These are phyloP conservation scores for Coemansia sp. DNA, from an alignment of 192 early-diverging fungal species.

Conservation along the genomic window DNA sequence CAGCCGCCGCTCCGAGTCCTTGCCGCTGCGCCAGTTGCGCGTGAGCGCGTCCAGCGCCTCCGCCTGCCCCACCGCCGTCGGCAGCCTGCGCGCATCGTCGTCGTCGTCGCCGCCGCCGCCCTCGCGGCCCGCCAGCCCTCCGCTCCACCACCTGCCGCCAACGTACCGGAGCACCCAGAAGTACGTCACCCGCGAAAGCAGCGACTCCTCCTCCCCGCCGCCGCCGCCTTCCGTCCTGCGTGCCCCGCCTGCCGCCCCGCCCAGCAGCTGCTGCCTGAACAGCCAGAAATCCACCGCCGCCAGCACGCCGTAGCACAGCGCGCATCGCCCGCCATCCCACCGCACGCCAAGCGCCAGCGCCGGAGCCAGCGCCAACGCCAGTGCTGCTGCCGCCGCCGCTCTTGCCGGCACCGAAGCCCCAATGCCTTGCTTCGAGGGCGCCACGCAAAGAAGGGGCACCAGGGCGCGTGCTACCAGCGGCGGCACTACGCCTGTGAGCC, in stretches of 20 bases:
- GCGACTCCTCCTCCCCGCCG: no score
- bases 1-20: not conserved
- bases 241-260: no score
- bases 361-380: no score
- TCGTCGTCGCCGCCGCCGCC: no score
- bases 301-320: no score
- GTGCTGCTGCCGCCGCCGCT: no score
- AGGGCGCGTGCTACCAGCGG: not conserved
- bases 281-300: no score
- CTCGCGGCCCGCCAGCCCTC: not conserved
- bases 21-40: constrained; percentile 5
- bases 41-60: constrained; percentile 1
- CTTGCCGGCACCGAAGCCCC: no score
- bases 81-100: not conserved
- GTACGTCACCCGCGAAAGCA: constrained; percentile 30
- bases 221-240: no score
- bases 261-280: no score
- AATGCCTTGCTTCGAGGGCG: not conserved
- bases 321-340: no score
- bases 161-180: constrained; percentile 34
- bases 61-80: constrained; percentile 8
- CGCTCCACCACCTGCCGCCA: not conserved
- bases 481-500: not conserved
- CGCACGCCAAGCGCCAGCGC: no score
- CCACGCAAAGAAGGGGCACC: not conserved